Evolutionary conservation across 2,329 filamentous ascomycete species (phyloP), one percentile per base, ranked within the genome.

Genomic region (Hymenoscyphus occultus): DNA sequence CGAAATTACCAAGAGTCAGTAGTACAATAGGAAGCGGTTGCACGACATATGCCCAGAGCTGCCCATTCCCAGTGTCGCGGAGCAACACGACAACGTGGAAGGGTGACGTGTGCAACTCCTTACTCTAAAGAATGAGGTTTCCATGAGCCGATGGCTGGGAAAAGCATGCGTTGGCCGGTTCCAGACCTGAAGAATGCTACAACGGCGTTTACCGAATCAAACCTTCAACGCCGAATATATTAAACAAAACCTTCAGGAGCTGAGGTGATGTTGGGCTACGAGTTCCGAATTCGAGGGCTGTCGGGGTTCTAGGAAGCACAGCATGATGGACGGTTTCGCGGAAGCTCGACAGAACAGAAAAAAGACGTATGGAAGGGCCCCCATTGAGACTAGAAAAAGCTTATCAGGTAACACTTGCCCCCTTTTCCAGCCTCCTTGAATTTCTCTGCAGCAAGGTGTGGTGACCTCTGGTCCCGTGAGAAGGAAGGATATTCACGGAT

Each of bases 1-100:
- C 56, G 67, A 74, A 70, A 74, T 72, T 72, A 71, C 61, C 59
- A 67, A 68, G 68, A 71, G 70, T 71, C 71, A 71, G 72, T 73
- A 63, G 60, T 57, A 73, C 71, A 71, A 67, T 66, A 64, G 45
- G 62, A 62, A 66, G 58, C 63, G 58, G 64, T 60, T 63, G 66
- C 64, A 66, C 66, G 65, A 51, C n/a, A 56, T n/a, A 19, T 51
- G 45, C 54, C 63, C 57, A 68, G 56, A 54, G 31, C 59, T 68
- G 57, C 64, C 66, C 69, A 73, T 74, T 72, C 70, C 67, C 69
- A 70, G 67, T 65, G 64, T 63, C 61, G 64, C 63, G 61, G 68
- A 70, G 66, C 67, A 71, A 70, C 69, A 60, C 28, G 56, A 42
- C 22, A 67, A 67, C 68, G 67, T 70, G 68, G 69, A 39, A 59